These are phyloP conservation scores for Kitagawia praeruptora DNA, from an alignment of 129 eudicot species.

Conservation along the genomic window DNA sequence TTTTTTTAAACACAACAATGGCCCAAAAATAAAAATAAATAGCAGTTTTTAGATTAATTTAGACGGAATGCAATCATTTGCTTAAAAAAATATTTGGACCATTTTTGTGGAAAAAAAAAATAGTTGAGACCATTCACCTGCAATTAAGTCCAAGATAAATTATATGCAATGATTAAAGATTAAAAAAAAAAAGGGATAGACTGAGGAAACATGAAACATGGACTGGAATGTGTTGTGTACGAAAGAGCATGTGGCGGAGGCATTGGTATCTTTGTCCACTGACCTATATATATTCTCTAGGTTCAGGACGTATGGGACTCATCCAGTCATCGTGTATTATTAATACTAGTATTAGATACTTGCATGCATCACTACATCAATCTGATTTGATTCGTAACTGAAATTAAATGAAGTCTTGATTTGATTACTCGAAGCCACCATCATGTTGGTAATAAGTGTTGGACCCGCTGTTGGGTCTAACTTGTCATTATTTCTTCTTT, in stretches of 20 bases:
- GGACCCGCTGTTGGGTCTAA: background rate
- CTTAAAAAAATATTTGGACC: too few relatives aligned
- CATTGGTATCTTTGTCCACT: background rate
- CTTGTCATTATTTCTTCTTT: background rate
- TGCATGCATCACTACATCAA: background rate
- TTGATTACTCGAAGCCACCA: background rate
- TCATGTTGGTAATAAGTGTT: background rate
- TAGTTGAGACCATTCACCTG: too few relatives aligned
- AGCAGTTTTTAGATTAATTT: too few relatives aligned
- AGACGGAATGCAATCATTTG: too few relatives aligned
- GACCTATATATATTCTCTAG: background rate
- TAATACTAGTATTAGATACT: background rate
- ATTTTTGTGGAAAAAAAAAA: too few relatives aligned
- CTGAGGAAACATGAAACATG: conserved; percentile 1
- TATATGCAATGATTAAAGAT: too few relatives aligned
- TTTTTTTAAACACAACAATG: too few relatives aligned
- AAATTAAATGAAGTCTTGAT: background rate
- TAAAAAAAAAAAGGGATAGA: too few relatives aligned
- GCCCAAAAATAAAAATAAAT: too few relatives aligned
- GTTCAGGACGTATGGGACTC: background rate
- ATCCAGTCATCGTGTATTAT: background rate
- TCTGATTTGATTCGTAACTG: background rate
- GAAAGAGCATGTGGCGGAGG: background rate
- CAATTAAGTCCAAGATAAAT: too few relatives aligned
- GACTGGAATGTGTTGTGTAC: background rate